phyloP scores from a whole-genome alignment of 2,329 filamentous ascomycete species.

The Phialemoniopsis sp. region DNA sequence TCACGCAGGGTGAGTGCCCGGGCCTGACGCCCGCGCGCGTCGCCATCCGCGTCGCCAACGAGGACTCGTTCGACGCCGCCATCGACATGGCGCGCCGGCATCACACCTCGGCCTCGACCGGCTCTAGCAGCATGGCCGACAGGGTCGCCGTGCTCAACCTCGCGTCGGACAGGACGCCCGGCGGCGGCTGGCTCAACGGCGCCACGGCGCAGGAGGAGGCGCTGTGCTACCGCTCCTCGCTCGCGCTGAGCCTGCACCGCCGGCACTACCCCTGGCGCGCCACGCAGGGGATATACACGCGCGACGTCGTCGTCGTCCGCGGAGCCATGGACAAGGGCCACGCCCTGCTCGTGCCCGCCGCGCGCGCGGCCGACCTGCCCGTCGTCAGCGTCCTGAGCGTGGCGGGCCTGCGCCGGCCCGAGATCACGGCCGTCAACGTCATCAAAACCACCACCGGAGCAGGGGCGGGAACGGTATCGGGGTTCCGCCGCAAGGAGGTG shows the following conservation, averaged over 20 bases:
- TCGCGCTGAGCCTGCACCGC: constrained; percentile 39
- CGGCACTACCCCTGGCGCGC: constrained; percentile 16
- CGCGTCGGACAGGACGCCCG: constrained; percentile 51
- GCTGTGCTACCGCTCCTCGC: constrained; percentile 59
- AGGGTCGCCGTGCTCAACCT: constrained; percentile 62
- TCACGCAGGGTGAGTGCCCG: constrained; percentile 39
- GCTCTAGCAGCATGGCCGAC: constrained; percentile 10
- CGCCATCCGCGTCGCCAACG: constrained; percentile 45
- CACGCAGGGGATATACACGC: constrained; percentile 20
- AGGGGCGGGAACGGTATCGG: too few relatives aligned
- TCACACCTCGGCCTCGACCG: constrained; percentile 1
- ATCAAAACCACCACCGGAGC: too few relatives aligned
- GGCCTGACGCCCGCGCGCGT: constrained; percentile 19
- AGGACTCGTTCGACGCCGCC: constrained; percentile 55
- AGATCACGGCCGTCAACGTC: neutral
- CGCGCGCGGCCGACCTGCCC: constrained; percentile 27
- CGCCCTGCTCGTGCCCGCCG: constrained; percentile 13
- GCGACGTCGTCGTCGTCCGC: constrained; percentile 24
- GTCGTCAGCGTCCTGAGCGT: constrained; percentile 57
- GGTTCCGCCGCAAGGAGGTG: constrained; percentile 13
- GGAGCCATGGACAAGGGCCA: constrained; percentile 16
- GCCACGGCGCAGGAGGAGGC: constrained; percentile 65
- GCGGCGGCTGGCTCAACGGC: constrained; percentile 62
- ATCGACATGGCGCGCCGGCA: constrained; percentile 25
- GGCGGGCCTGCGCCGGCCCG: constrained; percentile 39